Percentiles rank a stretch among this genome's conserved stretches.
phyloP scores from a whole-genome alignment of 768 basidiomycete genomes.

The Porpolomopsis calyptriformis region DNA sequence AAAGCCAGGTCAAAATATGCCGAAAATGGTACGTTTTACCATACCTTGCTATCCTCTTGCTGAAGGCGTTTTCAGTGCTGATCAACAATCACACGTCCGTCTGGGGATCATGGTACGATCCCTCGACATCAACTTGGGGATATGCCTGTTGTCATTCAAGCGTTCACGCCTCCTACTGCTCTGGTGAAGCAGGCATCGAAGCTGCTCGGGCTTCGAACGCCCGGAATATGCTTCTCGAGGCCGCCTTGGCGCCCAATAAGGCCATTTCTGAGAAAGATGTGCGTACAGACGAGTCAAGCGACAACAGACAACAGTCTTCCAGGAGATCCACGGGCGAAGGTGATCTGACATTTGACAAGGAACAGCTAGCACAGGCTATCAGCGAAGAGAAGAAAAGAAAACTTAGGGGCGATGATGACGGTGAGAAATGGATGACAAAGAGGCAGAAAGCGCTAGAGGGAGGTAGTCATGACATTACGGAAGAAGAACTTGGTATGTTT shows the following conservation, averaged over 20 bases:
- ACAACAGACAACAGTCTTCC: constrained; percentile 61
- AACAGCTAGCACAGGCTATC: constrained; percentile 56
- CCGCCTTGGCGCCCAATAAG: constrained; percentile 20
- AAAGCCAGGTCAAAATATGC: constrained; percentile 88
- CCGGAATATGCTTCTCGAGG: constrained; percentile 45
- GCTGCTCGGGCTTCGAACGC: constrained; percentile 70
- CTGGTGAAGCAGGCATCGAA: constrained; percentile 75
- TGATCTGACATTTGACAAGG: constrained; percentile 64
- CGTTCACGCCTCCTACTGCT: constrained; percentile 83
- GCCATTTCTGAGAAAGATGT: constrained; percentile 9
- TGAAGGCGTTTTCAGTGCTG: constrained; percentile 42
- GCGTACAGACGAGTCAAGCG: constrained; percentile 22
- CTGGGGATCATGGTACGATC: constrained; percentile 97
- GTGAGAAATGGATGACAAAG: constrained; percentile 51
- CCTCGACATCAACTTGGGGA: constrained; percentile 68
- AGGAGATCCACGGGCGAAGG: constrained; percentile 78
- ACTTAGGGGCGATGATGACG: constrained; percentile 42
- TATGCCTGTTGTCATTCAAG: constrained; percentile 90
- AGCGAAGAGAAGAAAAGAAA: constrained; percentile 78
- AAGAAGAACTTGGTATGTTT: constrained; percentile 69
- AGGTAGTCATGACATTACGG: constrained; percentile 71
- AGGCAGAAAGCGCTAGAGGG: constrained; percentile 38
- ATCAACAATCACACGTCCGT: constrained; percentile 89
- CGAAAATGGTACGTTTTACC: constrained; percentile 70
- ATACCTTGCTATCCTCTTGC: background rate